Evolutionary conservation across 73 alveolate species (phyloP).

Genomic region (Tetrahymena elliotti): DNA sequence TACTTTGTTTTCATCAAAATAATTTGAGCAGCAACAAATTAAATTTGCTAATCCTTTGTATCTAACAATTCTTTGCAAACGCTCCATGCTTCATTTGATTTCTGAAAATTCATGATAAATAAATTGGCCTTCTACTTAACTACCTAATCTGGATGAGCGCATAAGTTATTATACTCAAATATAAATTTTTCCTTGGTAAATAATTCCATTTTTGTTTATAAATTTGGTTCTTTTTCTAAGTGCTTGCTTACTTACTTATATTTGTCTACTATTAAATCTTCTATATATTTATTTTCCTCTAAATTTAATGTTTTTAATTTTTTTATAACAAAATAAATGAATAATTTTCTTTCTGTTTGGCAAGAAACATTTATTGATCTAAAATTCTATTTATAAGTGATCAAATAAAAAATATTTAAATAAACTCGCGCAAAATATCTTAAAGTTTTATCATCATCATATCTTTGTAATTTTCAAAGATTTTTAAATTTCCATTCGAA

Average conservation of each 20-base stretch:
- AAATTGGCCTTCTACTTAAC: not conserved
- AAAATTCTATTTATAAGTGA: not conserved
- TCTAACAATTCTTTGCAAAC: not conserved
- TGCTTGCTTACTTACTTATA: not conserved
- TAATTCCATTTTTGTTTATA: not conserved
- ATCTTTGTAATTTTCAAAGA: not conserved
- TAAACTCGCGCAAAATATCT: not conserved
- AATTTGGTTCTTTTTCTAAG: no score
- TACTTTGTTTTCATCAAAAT: not conserved
- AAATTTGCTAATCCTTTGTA: not conserved
- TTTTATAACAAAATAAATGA: not conserved
- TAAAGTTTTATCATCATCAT: not conserved
- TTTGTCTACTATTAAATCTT: not conserved
- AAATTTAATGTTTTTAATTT: not conserved
- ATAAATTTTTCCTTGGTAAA: not conserved
- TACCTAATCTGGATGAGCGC: not conserved
- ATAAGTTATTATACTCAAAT: not conserved
- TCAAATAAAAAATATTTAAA: not conserved
- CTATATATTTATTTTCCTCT: not conserved
- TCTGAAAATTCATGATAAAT: not conserved
- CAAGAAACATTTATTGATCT: not conserved
- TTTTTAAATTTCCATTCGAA: not conserved
- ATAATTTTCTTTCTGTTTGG: not conserved
- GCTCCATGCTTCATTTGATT: not conserved
- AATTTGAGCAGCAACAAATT: not conserved